These are phyloP conservation scores for Penicillium vulpinum DNA, from an alignment of 2,329 filamentous ascomycete species.

Conservation along the genomic window DNA sequence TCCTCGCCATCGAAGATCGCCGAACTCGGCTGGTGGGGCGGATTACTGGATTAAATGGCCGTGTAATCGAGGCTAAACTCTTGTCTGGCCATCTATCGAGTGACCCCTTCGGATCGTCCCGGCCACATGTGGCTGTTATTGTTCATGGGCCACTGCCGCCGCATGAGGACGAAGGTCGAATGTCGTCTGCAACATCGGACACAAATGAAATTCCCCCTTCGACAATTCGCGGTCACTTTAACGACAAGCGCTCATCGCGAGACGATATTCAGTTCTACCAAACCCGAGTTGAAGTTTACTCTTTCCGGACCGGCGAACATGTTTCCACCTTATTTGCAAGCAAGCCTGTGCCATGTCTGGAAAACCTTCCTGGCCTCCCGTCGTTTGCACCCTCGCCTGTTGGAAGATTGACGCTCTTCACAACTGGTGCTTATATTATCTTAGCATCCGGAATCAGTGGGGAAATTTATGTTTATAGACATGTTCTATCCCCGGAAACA, in stretches of 20 bases:
- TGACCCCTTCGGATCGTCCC: constrained; percentile 55
- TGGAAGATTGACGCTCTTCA: constrained; percentile 72
- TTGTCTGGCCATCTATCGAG: constrained; percentile 65
- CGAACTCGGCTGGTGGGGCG: constrained; percentile 69
- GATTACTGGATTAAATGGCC: constrained; percentile 74
- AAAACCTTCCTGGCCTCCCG: constrained; percentile 57
- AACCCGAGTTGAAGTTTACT: constrained; percentile 87
- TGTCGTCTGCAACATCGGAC: constrained; percentile 38
- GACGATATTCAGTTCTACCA: constrained; percentile 59
- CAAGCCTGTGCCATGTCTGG: constrained; percentile 62
- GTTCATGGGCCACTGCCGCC: constrained; percentile 73
- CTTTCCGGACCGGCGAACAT: constrained; percentile 70
- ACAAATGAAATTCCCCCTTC: constrained; percentile 36
- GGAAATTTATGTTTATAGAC: constrained; percentile 77
- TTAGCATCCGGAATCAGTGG: constrained; percentile 80
- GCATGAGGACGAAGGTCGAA: constrained; percentile 38
- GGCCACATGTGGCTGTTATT: constrained; percentile 76
- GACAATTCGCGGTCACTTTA: constrained; percentile 20
- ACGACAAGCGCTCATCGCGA: constrained; percentile 24
- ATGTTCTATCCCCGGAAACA: constrained; percentile 23
- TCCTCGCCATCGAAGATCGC: constrained; percentile 71
- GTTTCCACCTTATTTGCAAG: constrained; percentile 73
- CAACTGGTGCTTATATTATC: constrained; percentile 69
- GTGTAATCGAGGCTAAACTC: constrained; percentile 79
- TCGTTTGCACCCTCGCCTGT: constrained; percentile 69